Conservation (phyloP, 2,329 filamentous ascomycete genomes). For the Coniella lustricola region DNA sequence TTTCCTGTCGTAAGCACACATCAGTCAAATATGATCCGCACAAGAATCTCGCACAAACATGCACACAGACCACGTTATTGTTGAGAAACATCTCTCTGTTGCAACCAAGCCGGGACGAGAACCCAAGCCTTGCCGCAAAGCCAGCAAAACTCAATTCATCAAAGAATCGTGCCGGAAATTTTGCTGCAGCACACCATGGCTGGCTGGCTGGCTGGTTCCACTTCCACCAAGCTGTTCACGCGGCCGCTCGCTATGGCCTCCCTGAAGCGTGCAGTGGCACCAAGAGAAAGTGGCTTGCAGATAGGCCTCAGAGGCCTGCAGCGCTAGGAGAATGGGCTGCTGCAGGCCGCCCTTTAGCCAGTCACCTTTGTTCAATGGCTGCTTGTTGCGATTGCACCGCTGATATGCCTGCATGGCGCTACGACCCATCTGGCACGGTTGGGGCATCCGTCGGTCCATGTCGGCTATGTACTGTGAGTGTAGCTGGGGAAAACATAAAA, state of each 20-base stretch:
- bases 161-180: background rate
- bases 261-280: conserved; percentile 23
- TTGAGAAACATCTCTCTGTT: background rate
- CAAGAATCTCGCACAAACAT: background rate
- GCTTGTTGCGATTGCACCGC: conserved; percentile 7
- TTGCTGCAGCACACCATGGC: background rate
- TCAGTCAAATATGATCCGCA: too few relatives aligned
- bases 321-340: conserved; percentile 7
- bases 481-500: background rate
- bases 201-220: conserved; percentile 1
- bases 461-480: background rate
- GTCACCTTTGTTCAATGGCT: conserved; percentile 1
- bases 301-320: conserved; percentile 14
- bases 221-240: background rate
- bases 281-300: conserved; percentile 16
- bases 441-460: background rate
- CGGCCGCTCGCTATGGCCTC: conserved; percentile 12
- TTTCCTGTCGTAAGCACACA: background rate
- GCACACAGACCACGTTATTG: too few relatives aligned
- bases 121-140: background rate
- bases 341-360: conserved; percentile 4
- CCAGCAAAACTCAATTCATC: background rate
- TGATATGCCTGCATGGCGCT: conserved; percentile 14
- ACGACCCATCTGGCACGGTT: conserved; percentile 4
- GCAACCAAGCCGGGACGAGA: background rate